Evolutionary conservation across 345 rosid genomes (phyloP).

Genomic region (Bruguiera parviflora): DNA sequence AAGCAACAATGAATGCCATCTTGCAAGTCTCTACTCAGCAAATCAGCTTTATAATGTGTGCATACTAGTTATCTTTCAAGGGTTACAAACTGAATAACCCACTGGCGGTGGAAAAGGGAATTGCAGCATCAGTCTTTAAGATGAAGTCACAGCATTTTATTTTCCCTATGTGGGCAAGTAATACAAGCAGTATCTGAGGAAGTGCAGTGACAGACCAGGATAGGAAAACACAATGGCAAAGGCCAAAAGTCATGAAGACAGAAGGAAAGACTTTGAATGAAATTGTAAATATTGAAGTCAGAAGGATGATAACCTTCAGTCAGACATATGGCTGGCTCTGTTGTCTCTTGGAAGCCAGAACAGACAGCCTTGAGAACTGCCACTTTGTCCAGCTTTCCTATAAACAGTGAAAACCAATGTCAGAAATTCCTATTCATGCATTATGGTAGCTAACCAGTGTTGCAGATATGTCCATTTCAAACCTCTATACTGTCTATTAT

Average conservation of each 20-base stretch:
- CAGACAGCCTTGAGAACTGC: conserved; percentile 44
- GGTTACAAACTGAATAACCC: too few species aligned
- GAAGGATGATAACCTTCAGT: conserved; percentile 22
- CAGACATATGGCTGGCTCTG: conserved; percentile 38
- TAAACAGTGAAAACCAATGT: conserved; percentile 1
- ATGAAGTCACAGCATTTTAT: neutral
- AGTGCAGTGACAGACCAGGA: neutral
- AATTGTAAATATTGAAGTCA: neutral
- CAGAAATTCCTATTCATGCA: neutral
- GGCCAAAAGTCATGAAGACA: neutral
- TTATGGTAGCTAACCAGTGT: neutral
- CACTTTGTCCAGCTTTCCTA: conserved; percentile 47
- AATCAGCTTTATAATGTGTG: neutral
- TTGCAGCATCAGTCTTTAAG: neutral
- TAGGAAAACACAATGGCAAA: neutral
- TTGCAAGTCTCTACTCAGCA: neutral
- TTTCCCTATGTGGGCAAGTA: neutral
- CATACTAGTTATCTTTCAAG: neutral
- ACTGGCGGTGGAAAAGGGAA: too few species aligned
- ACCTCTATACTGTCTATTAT: conserved; percentile 51
- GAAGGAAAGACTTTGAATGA: neutral
- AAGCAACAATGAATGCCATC: neutral
- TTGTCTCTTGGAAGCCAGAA: conserved; percentile 39
- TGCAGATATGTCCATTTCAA: conserved; percentile 1
- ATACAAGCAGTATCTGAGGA: neutral